Evolutionary conservation across 2,329 filamentous ascomycete species (phyloP).

Genomic region (Fusarium sp.): DNA sequence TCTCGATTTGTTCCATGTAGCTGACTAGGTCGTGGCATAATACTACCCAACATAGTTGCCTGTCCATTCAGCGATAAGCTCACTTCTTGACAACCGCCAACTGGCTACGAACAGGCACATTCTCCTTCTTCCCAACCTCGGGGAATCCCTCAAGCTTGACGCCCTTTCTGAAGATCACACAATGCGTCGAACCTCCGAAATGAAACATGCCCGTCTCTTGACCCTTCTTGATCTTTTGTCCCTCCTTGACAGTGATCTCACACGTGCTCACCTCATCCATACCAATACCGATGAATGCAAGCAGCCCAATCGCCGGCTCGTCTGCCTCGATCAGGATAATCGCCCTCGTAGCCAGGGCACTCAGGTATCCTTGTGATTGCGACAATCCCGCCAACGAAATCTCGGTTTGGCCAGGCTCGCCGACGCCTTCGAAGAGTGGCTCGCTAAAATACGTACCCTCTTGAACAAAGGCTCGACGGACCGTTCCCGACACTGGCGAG

Average conservation of each 20-base stretch:
- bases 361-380: slow-evolving; percentile 74
- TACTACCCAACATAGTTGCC: background rate
- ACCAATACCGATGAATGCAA: slow-evolving; percentile 78
- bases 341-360: slow-evolving; percentile 74
- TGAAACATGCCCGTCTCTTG: slow-evolving; percentile 84
- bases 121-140: slow-evolving; percentile 49
- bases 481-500: slow-evolving; percentile 71
- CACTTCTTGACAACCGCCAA: slow-evolving; percentile 49
- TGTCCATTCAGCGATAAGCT: background rate
- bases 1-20: background rate
- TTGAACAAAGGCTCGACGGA: slow-evolving; percentile 68
- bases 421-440: slow-evolving; percentile 54
- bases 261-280: slow-evolving; percentile 84
- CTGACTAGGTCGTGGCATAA: background rate
- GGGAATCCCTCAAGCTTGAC: slow-evolving; percentile 61
- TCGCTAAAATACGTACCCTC: slow-evolving; percentile 78
- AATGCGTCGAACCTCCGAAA: slow-evolving; percentile 80
- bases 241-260: slow-evolving; percentile 76
- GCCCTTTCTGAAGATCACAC: slow-evolving; percentile 72
- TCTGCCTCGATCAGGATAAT: slow-evolving; percentile 79
- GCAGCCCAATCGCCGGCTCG: slow-evolving; percentile 73
- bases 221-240: slow-evolving; percentile 75
- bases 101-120: slow-evolving; percentile 55
- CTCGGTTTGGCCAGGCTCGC: slow-evolving; percentile 44
- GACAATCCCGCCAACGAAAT: slow-evolving; percentile 59